These are phyloP conservation scores for Clavispora vitiphila DNA, from an alignment of 805 yeast genomes.

Conservation along the genomic window DNA sequence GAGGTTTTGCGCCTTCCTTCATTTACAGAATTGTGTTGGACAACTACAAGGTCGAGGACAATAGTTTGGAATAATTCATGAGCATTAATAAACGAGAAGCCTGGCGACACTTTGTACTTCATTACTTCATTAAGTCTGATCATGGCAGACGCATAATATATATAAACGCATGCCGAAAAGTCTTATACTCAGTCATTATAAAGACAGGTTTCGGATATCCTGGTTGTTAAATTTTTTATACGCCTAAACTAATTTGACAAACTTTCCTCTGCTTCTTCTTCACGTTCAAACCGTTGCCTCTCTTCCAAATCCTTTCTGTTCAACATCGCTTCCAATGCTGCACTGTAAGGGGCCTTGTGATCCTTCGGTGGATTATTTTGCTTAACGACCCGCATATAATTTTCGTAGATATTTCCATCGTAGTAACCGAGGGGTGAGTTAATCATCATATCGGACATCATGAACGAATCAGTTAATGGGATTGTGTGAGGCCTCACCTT, in stretches of 20 bases:
- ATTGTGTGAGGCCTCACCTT: slow-evolving; percentile 59
- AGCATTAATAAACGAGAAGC: slow-evolving; percentile 1
- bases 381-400: slow-evolving; percentile 59
- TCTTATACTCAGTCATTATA: no score
- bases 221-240: not conserved
- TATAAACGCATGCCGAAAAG: no score
- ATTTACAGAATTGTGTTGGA: slow-evolving; percentile 93
- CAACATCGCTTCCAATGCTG: slow-evolving; percentile 36
- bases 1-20: slow-evolving; percentile 95
- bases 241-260: slow-evolving; percentile 12
- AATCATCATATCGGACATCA: slow-evolving; percentile 72
- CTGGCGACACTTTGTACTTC: not conserved
- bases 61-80: slow-evolving; percentile 24
- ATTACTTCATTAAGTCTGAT: not conserved
- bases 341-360: slow-evolving; percentile 60
- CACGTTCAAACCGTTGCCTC: slow-evolving; percentile 36
- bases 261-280: slow-evolving; percentile 27
- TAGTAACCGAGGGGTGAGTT: slow-evolving; percentile 78
- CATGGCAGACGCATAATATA: no score
- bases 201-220: no score
- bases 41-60: slow-evolving; percentile 85
- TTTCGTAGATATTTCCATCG: slow-evolving; percentile 79
- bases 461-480: slow-evolving; percentile 79
- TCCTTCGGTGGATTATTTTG: slow-evolving; percentile 43
- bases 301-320: slow-evolving; percentile 31